Conservation (phyloP, 306 rosid genomes). For the Gillenia trifoliata region DNA sequence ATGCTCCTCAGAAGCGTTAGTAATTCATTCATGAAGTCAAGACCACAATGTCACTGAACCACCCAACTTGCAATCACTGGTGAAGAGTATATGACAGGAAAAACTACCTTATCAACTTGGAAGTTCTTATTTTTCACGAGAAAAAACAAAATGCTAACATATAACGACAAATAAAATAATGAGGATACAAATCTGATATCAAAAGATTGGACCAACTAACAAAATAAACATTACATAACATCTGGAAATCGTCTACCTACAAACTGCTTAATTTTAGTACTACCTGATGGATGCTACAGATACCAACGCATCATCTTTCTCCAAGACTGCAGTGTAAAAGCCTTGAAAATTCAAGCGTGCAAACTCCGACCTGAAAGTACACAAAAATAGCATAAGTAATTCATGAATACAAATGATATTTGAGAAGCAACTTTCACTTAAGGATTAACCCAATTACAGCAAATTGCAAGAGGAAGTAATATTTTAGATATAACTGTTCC, state of each 20-base stretch:
- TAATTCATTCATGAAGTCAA: neutral
- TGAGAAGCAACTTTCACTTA: neutral
- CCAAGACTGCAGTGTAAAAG: conserved; percentile 81
- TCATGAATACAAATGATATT: conserved; percentile 9
- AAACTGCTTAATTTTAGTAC: neutral
- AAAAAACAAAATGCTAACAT: neutral
- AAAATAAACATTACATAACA: neutral
- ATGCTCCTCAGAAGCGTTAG: neutral
- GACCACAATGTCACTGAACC: neutral
- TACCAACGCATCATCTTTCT: conserved; percentile 78
- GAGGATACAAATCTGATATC: neutral
- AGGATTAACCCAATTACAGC: neutral
- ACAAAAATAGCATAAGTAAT: conserved; percentile 17
- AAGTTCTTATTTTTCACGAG: neutral
- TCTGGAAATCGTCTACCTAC: neutral
- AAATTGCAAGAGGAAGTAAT: neutral
- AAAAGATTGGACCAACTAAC: neutral
- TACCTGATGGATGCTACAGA: conserved; percentile 96
- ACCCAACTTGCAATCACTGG: neutral
- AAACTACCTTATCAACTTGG: neutral
- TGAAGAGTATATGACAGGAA: neutral
- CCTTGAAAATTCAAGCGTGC: conserved; percentile 91
- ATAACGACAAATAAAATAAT: neutral
- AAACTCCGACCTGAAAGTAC: conserved; percentile 76
- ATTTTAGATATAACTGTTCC: neutral